Conservation (phyloP, 2,329 filamentous ascomycete species). For the Ophiosphaerella narmari region DNA sequence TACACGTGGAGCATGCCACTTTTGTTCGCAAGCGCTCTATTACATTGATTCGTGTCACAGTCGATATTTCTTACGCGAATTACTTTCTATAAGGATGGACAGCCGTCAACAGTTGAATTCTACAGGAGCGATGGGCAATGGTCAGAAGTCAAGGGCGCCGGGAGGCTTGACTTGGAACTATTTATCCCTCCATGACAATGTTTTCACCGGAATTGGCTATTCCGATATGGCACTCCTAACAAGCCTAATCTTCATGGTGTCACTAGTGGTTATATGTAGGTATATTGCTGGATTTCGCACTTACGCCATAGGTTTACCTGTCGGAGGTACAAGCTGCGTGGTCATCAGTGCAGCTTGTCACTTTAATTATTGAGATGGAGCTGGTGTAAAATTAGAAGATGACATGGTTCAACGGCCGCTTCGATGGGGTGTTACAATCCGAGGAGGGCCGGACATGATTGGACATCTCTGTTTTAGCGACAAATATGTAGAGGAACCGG, state of each 20-base stretch:
- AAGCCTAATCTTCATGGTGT: not conserved
- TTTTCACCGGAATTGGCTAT: conserved; percentile 11
- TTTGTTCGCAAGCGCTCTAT: conserved; percentile 26
- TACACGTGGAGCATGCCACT: conserved; percentile 43
- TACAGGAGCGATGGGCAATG: conserved; percentile 49
- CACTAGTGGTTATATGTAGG: not conserved
- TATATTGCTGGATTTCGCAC: conserved; percentile 61
- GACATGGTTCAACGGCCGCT: conserved; percentile 1
- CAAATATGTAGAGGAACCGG: not conserved
- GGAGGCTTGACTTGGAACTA: conserved; percentile 32
- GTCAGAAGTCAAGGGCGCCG: conserved; percentile 49
- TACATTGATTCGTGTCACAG: conserved; percentile 52
- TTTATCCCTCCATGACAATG: not conserved
- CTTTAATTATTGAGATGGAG: not conserved
- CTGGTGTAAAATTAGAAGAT: not conserved
- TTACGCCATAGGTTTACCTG: not conserved
- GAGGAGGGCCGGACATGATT: not conserved
- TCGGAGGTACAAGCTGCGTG: conserved; percentile 59
- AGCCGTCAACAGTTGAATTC: conserved; percentile 55
- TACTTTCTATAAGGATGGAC: conserved; percentile 49
- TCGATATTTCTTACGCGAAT: conserved; percentile 46
- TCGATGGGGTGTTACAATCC: not conserved
- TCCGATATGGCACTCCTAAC: conserved; percentile 2
- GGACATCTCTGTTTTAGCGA: conserved; percentile 1
- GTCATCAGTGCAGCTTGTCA: conserved; percentile 26